phyloP scores from a whole-genome alignment of 2,329 filamentous ascomycete genomes.

The Cercospora berteroae region DNA sequence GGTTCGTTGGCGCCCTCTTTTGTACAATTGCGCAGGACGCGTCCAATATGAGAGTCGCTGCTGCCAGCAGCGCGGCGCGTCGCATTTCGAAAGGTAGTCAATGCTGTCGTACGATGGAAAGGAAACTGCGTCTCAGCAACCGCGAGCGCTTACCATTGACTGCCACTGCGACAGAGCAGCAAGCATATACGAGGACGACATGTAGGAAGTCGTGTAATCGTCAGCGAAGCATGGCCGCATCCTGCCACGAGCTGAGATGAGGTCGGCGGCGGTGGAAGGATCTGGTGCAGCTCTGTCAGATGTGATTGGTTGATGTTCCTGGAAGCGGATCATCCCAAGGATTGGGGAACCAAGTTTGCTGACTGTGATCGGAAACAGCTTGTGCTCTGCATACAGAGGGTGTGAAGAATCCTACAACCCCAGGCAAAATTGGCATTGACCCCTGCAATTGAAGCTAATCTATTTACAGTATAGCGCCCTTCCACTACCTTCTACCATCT shows the following conservation, averaged over 20 bases:
- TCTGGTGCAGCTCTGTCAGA: not conserved
- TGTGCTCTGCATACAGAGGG: no score
- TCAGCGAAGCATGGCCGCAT: not conserved
- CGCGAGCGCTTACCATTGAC: not conserved
- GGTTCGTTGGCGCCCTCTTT: slow-evolving; percentile 13
- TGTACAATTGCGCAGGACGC: slow-evolving; percentile 10
- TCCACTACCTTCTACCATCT: no score
- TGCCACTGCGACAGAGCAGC: not conserved
- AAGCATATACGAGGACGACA: not conserved
- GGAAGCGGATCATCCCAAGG: not conserved
- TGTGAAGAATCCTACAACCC: no score
- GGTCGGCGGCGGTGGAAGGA: not conserved
- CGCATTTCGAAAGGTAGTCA: not conserved
- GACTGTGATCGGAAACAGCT: no score
- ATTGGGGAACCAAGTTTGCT: no score
- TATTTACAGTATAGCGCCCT: no score
- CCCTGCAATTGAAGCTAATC: no score
- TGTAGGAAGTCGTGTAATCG: not conserved
- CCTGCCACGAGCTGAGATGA: slow-evolving; percentile 6
- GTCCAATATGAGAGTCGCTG: not conserved
- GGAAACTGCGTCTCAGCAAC: not conserved
- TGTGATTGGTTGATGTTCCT: not conserved
- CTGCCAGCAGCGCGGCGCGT: not conserved
- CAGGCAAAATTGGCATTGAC: no score
- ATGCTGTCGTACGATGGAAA: not conserved